A percentile compares a stretch with the other conserved stretches of the same genome.
Evolutionary conservation across 108 stramenopile species (phyloP).

Genomic region (Cyclostephanos tholiformis): DNA sequence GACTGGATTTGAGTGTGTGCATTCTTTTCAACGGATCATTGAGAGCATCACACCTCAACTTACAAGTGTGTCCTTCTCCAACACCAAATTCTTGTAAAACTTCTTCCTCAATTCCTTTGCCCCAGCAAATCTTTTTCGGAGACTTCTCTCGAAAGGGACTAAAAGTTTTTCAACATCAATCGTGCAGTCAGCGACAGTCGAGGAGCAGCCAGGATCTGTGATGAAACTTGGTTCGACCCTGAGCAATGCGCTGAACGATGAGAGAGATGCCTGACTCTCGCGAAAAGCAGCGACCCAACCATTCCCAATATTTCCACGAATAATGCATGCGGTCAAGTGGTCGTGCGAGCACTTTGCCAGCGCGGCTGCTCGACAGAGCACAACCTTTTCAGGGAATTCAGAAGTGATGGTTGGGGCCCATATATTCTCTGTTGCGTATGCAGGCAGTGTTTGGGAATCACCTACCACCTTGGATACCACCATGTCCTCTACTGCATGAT

Average conservation of each 20-base stretch:
- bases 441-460: constrained; percentile 18
- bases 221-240: constrained; percentile 67
- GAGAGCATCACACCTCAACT: constrained; percentile 14
- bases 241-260: constrained; percentile 76
- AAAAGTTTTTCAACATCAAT: constrained; percentile 12
- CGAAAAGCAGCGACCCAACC: constrained; percentile 73
- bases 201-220: constrained; percentile 69
- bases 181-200: constrained; percentile 51
- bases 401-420: constrained; percentile 64
- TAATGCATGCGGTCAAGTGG: constrained; percentile 53
- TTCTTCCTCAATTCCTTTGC: constrained; percentile 71
- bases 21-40: background rate
- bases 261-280: constrained; percentile 66
- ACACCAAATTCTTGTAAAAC: constrained; percentile 69
- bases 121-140: constrained; percentile 53
- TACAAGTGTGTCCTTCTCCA: constrained; percentile 43
- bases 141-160: constrained; percentile 62
- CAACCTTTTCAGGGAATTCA: constrained; percentile 70
- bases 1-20: background rate
- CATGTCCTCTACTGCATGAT: constrained; percentile 54
- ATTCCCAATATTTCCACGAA: constrained; percentile 31
- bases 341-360: constrained; percentile 74
- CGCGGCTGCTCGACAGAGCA: constrained; percentile 59
- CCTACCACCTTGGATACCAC: constrained; percentile 40
- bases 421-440: constrained; percentile 17